Base-by-base conservation (phyloP, 495 filamentous ascomycete species). In the Penicillium manginii region DNA sequence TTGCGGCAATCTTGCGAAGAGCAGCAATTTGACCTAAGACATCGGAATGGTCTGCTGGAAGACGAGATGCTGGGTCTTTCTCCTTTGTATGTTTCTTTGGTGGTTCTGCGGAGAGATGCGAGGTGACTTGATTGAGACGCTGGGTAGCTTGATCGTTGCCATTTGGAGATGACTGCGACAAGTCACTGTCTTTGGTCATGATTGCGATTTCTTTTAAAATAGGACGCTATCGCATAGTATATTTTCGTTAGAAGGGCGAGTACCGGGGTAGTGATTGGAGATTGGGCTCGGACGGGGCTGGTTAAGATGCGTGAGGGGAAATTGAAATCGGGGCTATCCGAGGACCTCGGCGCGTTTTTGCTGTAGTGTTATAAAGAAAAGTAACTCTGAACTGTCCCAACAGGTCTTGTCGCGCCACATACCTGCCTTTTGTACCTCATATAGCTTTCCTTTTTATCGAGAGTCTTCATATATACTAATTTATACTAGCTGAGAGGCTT, bases 31-130 rank as follows among this genome's bases (percentile, higher is more conserved):
- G 81, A 18, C 61, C 65, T 3, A 85, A 78, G 33, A 86, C 79
- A 67, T 88, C 84, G 15, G 81, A 83, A 67, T 87, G 85, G 64
- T 88, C 83, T 54, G 81, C 77, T 17, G 85, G 85, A 0, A 84
- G 73, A 4, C 68, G 68, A 53, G 71, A 64, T 39, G 59, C 55
- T 55, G 63, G 26, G 22, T 54, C 49, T 55, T 66, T 50, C 37
- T 62, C 17, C 60, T 65, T 55, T 57, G 61, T 8, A 50, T 67
- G 52, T 37, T 52, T 33, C 43, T 48, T 33, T 42, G 50, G 48
- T 46, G 14, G 55, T 15, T 56, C 26, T 54, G 61, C 47, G 45
- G 70, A 55, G 49, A 73, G 60, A 50, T 77, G 77, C 17, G 67
- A 64, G 21, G 72, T 71, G 37, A 78, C 63, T 50, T 74, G 73